phyloP scores from a whole-genome alignment of 2,329 filamentous ascomycete genomes.

The Hypoxylon sp. region DNA sequence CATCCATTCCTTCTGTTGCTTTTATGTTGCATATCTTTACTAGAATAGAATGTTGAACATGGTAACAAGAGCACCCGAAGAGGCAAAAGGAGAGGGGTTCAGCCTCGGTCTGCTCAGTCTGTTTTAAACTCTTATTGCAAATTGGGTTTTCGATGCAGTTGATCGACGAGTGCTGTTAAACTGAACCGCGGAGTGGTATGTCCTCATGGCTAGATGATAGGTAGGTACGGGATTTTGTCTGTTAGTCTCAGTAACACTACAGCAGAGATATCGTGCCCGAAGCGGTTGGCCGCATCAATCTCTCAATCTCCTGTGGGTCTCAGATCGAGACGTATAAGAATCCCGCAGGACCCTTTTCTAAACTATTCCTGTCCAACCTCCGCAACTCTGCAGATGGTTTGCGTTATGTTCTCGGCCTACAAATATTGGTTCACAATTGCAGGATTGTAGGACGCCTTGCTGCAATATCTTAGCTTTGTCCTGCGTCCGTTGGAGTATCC shows the following conservation, averaged over 20 bases:
- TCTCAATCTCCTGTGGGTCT: slow-evolving; percentile 21
- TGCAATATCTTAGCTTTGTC: slow-evolving; percentile 33
- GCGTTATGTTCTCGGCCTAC: slow-evolving; percentile 28
- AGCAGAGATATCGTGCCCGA: slow-evolving; percentile 16
- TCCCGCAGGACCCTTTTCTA: slow-evolving; percentile 27
- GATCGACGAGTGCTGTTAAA: slow-evolving; percentile 11
- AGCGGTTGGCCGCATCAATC: slow-evolving; percentile 8
- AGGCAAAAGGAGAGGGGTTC: slow-evolving; percentile 4
- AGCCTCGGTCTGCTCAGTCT: slow-evolving; percentile 28
- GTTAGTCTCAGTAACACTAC: slow-evolving; percentile 18
- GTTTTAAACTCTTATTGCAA: slow-evolving; percentile 18
- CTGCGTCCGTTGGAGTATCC: slow-evolving; percentile 31
- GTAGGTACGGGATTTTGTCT: no score
- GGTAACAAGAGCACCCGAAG: not conserved
- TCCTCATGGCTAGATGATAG: no score
- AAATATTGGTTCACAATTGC: slow-evolving; percentile 37
- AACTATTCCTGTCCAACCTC: slow-evolving; percentile 28
- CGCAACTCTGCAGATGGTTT: slow-evolving; percentile 28
- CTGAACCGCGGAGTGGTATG: not conserved
- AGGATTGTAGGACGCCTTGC: slow-evolving; percentile 29
- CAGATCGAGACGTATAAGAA: slow-evolving; percentile 23
- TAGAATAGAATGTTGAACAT: slow-evolving; percentile 11
- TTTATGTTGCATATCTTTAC: slow-evolving; percentile 14
- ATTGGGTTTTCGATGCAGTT: slow-evolving; percentile 27
- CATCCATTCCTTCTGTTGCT: slow-evolving; percentile 11